Evolutionary conservation across 2,329 filamentous ascomycete species (phyloP), one percentile per base, ranked within the genome.

Genomic region (Aureobasidium pullulans): DNA sequence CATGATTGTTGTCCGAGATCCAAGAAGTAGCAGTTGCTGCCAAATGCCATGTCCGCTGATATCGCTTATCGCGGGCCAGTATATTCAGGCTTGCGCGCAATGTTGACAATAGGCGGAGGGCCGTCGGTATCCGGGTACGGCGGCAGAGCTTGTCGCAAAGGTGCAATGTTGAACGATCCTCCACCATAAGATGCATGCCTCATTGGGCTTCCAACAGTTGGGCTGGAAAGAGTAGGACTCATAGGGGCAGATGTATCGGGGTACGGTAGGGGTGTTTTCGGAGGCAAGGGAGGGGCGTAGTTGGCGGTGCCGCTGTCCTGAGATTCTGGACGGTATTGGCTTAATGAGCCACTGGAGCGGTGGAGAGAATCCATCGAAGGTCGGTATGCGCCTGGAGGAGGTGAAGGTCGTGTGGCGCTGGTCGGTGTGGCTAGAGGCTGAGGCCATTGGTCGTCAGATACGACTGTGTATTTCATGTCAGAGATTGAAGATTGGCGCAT

Each of bases 111-210:
- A 3, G 93, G 93, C 16, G 93, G 92, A 31, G 88, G 86, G 29
- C 87, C 88, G 67, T 95, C 88, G 47, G 85, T 86, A 49, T 89
- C 75, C 0, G 93, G 93, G 71, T 96, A 96, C 0, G 91, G 91
- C 36, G 89, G 80, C 10, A 58, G n/a, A n/a, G 54, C 54, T 29
- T 58, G 43, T 31, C 54, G 43, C 28, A 58, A 32, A 3, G 54
- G 54, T 23, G 43, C 44, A 15, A 58, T 34, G 3, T 58, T 58
- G 36, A 58, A 58, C 6, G 34, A 36, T 10, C 42, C 53, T 47
- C 53, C 43, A 37, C 29, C 46, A 28, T 58, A 39, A 19, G 54
- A 58, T 16, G 63, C 54, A 36, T 66, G 61, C 13, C 69, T 67
- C 34, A 53, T 53, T 4, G 70, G 50, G 13, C 66, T 66, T 8